These are phyloP conservation scores for Mucor circinelloides DNA, from an alignment of 371 early-diverging fungal genomes.

Conservation along the genomic window DNA sequence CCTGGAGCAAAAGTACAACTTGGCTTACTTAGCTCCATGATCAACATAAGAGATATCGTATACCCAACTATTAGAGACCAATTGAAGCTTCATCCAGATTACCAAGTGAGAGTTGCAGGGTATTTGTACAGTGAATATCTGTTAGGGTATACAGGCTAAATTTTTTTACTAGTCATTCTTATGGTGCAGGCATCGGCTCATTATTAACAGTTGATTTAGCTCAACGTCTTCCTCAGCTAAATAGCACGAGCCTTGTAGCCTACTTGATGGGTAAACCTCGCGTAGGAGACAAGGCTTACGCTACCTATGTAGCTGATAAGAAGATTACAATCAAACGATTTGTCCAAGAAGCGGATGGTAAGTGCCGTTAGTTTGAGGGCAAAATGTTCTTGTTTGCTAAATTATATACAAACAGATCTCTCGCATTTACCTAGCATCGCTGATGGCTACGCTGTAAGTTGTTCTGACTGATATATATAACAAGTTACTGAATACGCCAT, in stretches of 20 bases:
- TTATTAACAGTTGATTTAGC: constrained; percentile 14
- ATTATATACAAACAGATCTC: background rate
- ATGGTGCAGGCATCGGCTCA: constrained; percentile 25
- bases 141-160: background rate
- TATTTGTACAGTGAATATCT: background rate
- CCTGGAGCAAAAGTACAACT: constrained; percentile 7
- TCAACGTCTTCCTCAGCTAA: constrained; percentile 4
- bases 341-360: constrained; percentile 18
- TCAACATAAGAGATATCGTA: constrained; percentile 19
- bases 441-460: constrained; percentile 21
- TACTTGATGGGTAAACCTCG: constrained; percentile 24
- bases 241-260: background rate
- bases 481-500: background rate
- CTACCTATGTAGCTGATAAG: constrained; percentile 11
- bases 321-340: constrained; percentile 8
- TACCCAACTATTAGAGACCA: constrained; percentile 13
- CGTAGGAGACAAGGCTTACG: constrained; percentile 19
- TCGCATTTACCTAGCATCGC: constrained; percentile 9
- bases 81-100: constrained; percentile 13
- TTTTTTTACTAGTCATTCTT: constrained; percentile 17
- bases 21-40: constrained; percentile 9
- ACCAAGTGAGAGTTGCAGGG: constrained; percentile 11
- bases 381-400: background rate
- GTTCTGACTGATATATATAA: background rate
- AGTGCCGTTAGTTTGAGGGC: background rate